Base-by-base conservation (phyloP, 2,329 filamentous ascomycete species). In the Colletotrichum cereale region DNA sequence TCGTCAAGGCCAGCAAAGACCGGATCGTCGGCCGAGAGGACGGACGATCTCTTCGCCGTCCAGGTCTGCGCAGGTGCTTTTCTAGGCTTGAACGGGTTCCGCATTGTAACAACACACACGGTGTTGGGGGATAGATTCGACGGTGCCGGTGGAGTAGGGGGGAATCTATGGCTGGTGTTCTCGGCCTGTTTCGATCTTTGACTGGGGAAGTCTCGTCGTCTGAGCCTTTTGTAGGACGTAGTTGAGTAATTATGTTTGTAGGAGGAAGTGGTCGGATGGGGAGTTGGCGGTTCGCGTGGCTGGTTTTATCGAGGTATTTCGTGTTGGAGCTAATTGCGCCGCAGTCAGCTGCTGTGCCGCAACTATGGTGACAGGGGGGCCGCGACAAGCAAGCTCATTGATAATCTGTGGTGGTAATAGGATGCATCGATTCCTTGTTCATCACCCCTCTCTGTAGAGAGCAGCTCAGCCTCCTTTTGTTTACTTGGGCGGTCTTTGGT, bases 1-100 rank as follows among this genome's bases (percentile, higher is more conserved):
- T 58, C 55, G 24, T 58, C 55, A 24, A 40, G 38, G 8, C 38
- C 55, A 12, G 3, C 8, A 24, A 58, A 58, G 7, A 58, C 55
- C 36, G 55, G 55, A 8, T 58, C 55, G n/a, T 57, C 55, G n/a
- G 55, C 55, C 12, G 36, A 16, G 24, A 57, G 55, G 55, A 57
- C 36, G n/a, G 55, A 24, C 26, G 55, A 26, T 3, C 55, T 40
- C n/a, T 31, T 40, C 4, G 55, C n/a, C 1, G 50, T 21, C 55
- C 55, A 58, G 14, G 36, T 58, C 34, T 58, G 55, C n/a, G 55
- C 55, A 2, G 55, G 55, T n/a, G 55, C 55, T 16, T 58, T 58
- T 42, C 55, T 58, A 14, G 55, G 55, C 55, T 42, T 58, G 36
- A 58, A 58, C 18, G 55, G 55, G 36, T 58, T 58, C 42, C 38